Base-by-base conservation (phyloP, 805 yeast species). In the Candida hungchunana region DNA sequence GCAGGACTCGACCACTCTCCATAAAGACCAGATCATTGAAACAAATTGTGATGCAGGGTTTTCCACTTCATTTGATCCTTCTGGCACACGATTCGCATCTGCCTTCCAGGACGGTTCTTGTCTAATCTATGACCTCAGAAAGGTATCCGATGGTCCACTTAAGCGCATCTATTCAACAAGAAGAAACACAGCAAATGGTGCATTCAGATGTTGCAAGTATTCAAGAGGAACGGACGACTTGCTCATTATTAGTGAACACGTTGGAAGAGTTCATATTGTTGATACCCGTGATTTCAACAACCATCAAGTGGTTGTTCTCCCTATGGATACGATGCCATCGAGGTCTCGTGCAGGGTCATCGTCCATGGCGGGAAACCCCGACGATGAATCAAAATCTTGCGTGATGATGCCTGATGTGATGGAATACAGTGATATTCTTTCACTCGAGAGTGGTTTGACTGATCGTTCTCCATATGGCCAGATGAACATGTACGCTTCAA, bases 101-200 rank as follows among this genome's bases (percentile, higher is more conserved):
- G 79, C 88, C 17, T 87, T 87, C 56, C 96, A 89, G 59, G 88
- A 84, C 53, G 97, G 97, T 6, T 63, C 75, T 15, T 79, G 90
- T 41, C 66, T 79, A 43, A 61, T 89, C 7, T 89, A 79, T 55
- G 97, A 89, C 58, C 56, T 83, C 7, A 65, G 97, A 44, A 79
- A 79, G 42, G 55, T 77, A 35, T 49, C 60, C 2, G 47, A 56
- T 7, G 55, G 55, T 1, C 85, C 87, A 5, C 40, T 81, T 12
- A 66, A 70, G 36, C 71, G 69, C 39, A 64, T 82, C 19, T 62
- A 64, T 32, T 78, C 88, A 4, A 79, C 90, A 0, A 64, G 89
- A 44, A 67, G 68, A 30, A 63, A 71, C 24, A 58, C 71, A 4
- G 62, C 66, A 18, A 59, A 62, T 36, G 89, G 90, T 4, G 84